phyloP scores from a whole-genome alignment of 257 asterid genomes.

The Salvia rosmarinus region DNA sequence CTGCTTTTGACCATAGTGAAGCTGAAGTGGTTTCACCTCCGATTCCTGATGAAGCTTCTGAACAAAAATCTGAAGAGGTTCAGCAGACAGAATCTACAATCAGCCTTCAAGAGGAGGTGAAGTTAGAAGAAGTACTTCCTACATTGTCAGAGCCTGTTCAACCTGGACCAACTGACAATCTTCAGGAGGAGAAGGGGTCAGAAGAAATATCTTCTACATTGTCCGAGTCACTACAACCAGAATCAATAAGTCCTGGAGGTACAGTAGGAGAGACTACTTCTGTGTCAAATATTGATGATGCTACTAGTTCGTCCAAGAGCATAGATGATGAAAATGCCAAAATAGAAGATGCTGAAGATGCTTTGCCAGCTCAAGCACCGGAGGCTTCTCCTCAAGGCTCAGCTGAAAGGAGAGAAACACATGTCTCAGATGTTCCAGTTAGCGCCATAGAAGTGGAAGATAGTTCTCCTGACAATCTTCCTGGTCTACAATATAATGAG shows the following conservation, averaged over 20 bases:
- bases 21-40: constrained; percentile 41
- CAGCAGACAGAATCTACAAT: constrained; percentile 52
- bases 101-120: constrained; percentile 44
- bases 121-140: constrained; percentile 42
- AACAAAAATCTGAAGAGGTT: constrained; percentile 43
- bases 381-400: constrained; percentile 43
- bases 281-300: constrained; percentile 37
- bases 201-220: constrained; percentile 45
- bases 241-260: constrained; percentile 45
- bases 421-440: constrained; percentile 50
- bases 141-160: constrained; percentile 39
- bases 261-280: constrained; percentile 40
- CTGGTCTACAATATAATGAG: constrained; percentile 40
- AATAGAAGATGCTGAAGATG: constrained; percentile 46
- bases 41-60: constrained; percentile 46
- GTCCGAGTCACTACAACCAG: constrained; percentile 42
- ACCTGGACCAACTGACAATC: constrained; percentile 39
- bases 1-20: constrained; percentile 44
- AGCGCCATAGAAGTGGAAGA: constrained; percentile 50
- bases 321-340: constrained; percentile 39
- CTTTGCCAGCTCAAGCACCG: constrained; percentile 45
- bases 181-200: constrained; percentile 36
- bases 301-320: constrained; percentile 44
- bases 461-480: constrained; percentile 42
- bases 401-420: constrained; percentile 47